phyloP scores from a whole-genome alignment of 306 rosid species.

The Cicer bijugum region DNA sequence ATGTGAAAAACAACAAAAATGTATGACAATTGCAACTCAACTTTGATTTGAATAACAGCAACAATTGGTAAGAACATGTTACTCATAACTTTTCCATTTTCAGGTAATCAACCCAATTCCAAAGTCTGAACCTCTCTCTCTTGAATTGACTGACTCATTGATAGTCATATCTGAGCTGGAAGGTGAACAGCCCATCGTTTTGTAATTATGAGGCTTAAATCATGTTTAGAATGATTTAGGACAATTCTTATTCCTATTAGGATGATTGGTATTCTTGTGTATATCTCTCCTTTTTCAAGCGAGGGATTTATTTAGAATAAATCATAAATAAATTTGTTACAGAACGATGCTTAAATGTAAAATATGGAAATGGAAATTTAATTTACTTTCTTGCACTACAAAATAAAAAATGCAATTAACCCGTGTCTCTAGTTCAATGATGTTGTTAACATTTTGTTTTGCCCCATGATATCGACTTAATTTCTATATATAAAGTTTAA shows the following conservation, averaged over 20 bases:
- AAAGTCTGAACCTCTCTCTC: constrained; percentile 81
- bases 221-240: background rate
- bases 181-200: constrained; percentile 74
- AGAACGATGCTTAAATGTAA: background rate
- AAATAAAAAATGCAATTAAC: background rate
- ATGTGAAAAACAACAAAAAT: constrained; percentile 76
- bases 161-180: constrained; percentile 94
- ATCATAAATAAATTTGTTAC: background rate
- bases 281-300: background rate
- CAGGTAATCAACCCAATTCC: constrained; percentile 90
- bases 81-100: constrained; percentile 46
- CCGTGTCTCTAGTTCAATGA: background rate
- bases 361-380: constrained; percentile 18
- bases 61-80: constrained; percentile 18
- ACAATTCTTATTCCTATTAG: constrained; percentile 28
- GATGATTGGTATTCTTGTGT: constrained; percentile 15
- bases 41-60: constrained; percentile 22
- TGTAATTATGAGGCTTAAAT: constrained; percentile 38
- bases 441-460: background rate
- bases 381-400: background rate
- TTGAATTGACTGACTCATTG: constrained; percentile 73
- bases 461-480: too few species aligned
- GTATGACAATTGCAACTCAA: constrained; percentile 49
- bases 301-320: background rate
- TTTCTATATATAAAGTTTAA: too few species aligned